Base-by-base conservation (phyloP, 1,284 basidiomycete genomes). In the Trichosporon coremiiforme region DNA sequence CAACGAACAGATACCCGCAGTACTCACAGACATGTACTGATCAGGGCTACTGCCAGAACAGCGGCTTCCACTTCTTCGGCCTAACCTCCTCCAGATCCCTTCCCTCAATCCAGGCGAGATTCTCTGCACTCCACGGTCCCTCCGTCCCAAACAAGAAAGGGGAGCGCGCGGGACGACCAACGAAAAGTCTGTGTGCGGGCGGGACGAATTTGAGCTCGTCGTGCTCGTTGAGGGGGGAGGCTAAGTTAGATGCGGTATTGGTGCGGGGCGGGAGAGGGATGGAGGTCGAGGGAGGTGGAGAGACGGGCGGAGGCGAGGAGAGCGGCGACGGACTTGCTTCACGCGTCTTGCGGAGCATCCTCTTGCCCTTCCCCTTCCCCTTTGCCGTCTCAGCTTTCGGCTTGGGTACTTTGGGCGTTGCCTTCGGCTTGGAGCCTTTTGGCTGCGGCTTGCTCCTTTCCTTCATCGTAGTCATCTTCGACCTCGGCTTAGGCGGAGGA, bases 91-190 rank as follows among this genome's bases (percentile, higher is more conserved):
- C 17, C 38, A 62, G 29, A 9, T 33, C 31, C 29, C 29, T 33
- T 31, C 57, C 57, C 57, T 62, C 57, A n/a, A 47, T 53, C 67
- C 67, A 64, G 17, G 62, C 47, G 20, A 22, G 20, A 25, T 68
- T 29, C 62, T 64, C 47, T 12, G 20, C 22, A 20, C 45, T 45
- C 45, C 63, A 63, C 9, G 66, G 60, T 4, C 57, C 31, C 45
- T 20, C 17, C 13, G 50, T 55, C 20, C 62, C 29, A 25, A 68
- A 68, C 10, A 55, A 45, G 35, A 64, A 68, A 1, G 67, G 67
- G 20, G 67, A 33, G 17, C 41, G n/a, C 22, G 25, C 22, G 5
- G 15, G 5, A 10, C 67, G 67, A 2, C 67, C 67, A 22, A 68
- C 9, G 50, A 68, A 64, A 2, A 64, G 15, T 2, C 57, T 10